Percentiles rank a stretch among this genome's conserved stretches.
Conservation (phyloP, 495 filamentous ascomycete genomes). For the Aspergillus incahuasiensis region DNA sequence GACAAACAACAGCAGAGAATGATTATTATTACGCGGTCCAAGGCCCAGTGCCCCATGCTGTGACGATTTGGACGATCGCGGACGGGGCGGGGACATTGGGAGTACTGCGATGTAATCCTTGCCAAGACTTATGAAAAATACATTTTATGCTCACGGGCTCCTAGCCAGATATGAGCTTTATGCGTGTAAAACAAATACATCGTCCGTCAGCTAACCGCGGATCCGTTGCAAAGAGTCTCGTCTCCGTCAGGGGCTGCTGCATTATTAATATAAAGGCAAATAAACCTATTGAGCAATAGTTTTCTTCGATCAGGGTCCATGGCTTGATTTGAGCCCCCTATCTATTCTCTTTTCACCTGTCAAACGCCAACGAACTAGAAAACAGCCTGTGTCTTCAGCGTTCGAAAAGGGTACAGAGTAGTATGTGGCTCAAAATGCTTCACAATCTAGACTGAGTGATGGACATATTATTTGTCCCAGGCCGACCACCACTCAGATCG, state of each 20-base stretch:
- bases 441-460: slow-evolving; percentile 1
- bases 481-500: neutral
- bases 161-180: neutral
- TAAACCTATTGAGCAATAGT: neutral
- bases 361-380: neutral
- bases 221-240: neutral
- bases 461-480: neutral
- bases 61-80: slow-evolving; percentile 17
- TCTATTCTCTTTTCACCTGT: no score
- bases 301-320: neutral
- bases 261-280: slow-evolving; percentile 5
- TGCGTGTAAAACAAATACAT: slow-evolving; percentile 4
- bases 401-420: neutral
- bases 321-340: neutral
- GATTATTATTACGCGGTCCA: slow-evolving; percentile 8
- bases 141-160: neutral
- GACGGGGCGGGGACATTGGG: slow-evolving; percentile 2
- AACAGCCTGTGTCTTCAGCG: neutral
- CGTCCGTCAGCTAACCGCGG: no score
- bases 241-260: slow-evolving; percentile 1
- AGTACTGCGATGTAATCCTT: slow-evolving; percentile 2
- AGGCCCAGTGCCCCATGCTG: no score
- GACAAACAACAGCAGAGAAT: slow-evolving; percentile 9
- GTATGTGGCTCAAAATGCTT: neutral
- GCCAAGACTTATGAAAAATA: neutral